Conservation (phyloP, 768 basidiomycete genomes). For the Infundibulicybe gibba region DNA sequence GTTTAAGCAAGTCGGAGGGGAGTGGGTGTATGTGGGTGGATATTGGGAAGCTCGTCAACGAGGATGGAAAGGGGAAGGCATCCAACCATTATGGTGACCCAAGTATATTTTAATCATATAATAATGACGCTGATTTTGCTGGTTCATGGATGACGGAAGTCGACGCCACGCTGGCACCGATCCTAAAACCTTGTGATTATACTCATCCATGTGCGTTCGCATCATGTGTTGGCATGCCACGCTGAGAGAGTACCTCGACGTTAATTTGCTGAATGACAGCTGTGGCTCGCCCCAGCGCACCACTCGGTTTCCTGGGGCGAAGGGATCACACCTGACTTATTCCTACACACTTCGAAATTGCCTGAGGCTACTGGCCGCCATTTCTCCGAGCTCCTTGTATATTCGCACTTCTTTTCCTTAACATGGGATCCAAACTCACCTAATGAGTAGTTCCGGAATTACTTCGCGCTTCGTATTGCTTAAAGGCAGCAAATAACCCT, state of each 20-base stretch:
- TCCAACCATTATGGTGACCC: slow-evolving; percentile 62
- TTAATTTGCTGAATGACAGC: no score
- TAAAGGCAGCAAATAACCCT: background rate
- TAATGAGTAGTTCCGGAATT: no score
- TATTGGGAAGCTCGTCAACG: slow-evolving; percentile 78
- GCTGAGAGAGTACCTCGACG: no score
- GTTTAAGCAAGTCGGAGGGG: slow-evolving; percentile 69
- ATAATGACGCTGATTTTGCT: background rate
- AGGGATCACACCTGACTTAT: no score
- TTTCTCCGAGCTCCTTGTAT: slow-evolving; percentile 17
- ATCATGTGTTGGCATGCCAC: background rate
- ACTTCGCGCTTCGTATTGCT: background rate
- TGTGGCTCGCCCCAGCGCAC: no score
- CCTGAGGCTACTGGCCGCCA: slow-evolving; percentile 15
- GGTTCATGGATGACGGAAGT: slow-evolving; percentile 2
- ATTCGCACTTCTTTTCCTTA: no score
- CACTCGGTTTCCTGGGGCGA: no score
- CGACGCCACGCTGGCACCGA: background rate
- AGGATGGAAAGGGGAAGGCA: slow-evolving; percentile 53
- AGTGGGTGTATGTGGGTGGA: slow-evolving; percentile 75
- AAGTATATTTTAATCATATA: no score
- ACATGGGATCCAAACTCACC: no score
- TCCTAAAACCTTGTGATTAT: no score
- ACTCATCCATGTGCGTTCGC: background rate
- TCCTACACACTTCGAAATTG: no score